phyloP scores from a whole-genome alignment of 2,329 filamentous ascomycete genomes.

The Sclerotinia minor region DNA sequence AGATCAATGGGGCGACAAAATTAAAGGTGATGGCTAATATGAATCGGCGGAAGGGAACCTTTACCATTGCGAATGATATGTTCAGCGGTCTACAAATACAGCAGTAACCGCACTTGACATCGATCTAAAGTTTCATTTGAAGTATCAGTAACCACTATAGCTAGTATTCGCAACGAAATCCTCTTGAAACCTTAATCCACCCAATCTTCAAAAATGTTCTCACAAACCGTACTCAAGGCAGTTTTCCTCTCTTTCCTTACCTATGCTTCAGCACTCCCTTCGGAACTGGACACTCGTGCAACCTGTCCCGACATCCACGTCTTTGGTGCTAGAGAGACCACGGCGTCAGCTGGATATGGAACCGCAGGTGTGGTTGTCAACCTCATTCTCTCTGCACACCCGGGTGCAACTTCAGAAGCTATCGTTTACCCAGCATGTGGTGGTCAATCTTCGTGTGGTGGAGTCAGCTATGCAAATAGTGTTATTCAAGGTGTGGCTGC shows the following conservation, averaged over 20 bases:
- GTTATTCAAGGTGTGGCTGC: conserved; percentile 58
- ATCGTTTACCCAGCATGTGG: conserved; percentile 64
- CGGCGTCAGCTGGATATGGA: conserved; percentile 52
- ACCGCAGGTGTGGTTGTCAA: conserved; percentile 52
- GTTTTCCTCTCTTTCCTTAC: background rate
- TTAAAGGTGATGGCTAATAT: conserved; percentile 2
- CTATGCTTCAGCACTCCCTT: conserved; percentile 8
- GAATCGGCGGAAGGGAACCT: conserved; percentile 4
- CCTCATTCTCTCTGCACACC: conserved; percentile 49
- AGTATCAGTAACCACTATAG: background rate
- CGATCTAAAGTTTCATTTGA: background rate
- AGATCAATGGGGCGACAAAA: background rate
- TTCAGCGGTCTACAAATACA: background rate
- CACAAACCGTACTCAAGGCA: background rate
- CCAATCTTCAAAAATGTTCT: background rate
- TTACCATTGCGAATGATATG: background rate
- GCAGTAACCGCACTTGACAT: background rate
- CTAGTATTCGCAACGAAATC: background rate
- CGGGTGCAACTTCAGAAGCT: conserved; percentile 55
- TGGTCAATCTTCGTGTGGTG: conserved; percentile 58
- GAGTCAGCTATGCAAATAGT: conserved; percentile 60
- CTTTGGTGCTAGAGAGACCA: conserved; percentile 55
- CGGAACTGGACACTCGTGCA: conserved; percentile 29
- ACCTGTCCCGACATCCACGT: conserved; percentile 50
- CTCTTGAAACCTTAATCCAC: background rate